Evolutionary conservation across 116 monocot species (phyloP).

Genomic region (Phalaenopsis hybrid): DNA sequence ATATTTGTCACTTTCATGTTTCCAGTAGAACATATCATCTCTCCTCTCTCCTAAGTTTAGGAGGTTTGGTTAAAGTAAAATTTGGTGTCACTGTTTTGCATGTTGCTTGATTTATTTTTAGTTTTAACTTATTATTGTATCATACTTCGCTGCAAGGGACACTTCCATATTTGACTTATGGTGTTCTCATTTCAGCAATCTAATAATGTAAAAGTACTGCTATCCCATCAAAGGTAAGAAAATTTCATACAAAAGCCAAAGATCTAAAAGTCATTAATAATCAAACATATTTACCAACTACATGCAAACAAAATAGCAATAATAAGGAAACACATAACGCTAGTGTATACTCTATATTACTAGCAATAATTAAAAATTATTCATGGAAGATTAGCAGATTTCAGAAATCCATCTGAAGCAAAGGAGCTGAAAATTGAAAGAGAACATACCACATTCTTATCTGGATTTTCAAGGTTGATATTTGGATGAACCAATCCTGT

Average conservation of each 20-base stretch:
- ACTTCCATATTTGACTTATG: background rate
- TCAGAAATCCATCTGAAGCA: background rate
- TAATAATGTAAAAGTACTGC: background rate
- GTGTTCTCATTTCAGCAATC: background rate
- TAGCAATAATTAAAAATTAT: background rate
- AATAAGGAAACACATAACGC: background rate
- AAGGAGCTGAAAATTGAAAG: background rate
- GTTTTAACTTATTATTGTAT: background rate
- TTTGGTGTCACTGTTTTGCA: background rate
- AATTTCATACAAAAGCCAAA: background rate
- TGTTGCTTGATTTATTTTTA: background rate
- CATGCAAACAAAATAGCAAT: background rate
- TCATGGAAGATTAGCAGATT: background rate
- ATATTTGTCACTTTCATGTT: background rate
- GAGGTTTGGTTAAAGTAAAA: too few species aligned
- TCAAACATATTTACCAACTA: background rate
- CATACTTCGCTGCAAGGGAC: background rate
- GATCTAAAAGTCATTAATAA: background rate
- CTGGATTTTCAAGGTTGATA: conserved; percentile 90
- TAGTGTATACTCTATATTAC: background rate
- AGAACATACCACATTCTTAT: conserved; percentile 63
- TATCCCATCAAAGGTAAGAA: background rate
- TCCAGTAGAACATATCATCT: background rate
- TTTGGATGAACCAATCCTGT: conserved; percentile 96
- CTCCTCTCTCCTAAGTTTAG: too few species aligned